Evolutionary conservation across 148 eudicot genomes (phyloP).

Genomic region (Camellia granthamiana): DNA sequence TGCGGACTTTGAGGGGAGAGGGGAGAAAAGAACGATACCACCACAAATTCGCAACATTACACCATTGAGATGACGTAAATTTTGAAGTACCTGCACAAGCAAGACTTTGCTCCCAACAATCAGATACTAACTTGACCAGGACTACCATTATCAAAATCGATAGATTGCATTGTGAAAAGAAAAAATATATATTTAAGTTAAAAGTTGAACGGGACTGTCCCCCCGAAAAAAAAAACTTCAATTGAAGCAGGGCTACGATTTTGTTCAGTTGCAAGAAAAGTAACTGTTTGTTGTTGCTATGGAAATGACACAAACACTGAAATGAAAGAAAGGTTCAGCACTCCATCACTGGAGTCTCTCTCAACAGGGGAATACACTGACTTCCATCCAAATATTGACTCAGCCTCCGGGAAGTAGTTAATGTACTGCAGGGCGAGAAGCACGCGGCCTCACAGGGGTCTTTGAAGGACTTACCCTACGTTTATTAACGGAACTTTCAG

Average conservation of each 20-base stretch:
- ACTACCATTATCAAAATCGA: background rate
- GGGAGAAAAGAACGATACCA: background rate
- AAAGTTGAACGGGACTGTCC: slow-evolving; percentile 2
- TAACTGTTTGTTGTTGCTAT: background rate
- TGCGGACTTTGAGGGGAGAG: too few relatives aligned
- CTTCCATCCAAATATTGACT: background rate
- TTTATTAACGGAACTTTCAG: background rate
- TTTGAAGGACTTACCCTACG: slow-evolving; percentile 96
- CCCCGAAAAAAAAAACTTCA: slow-evolving; percentile 14
- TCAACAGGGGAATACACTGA: slow-evolving; percentile 9
- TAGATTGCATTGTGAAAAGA: slow-evolving; percentile 4
- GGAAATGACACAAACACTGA: slow-evolving; percentile 19
- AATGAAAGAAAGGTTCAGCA: slow-evolving; percentile 18
- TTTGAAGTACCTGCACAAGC: background rate
- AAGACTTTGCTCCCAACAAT: background rate
- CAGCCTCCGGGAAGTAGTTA: slow-evolving; percentile 21
- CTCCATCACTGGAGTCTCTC: slow-evolving; percentile 15
- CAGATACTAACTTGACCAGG: background rate
- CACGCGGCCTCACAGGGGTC: slow-evolving; percentile 94
- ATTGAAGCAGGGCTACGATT: slow-evolving; percentile 16
- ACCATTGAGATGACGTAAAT: background rate
- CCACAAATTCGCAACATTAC: background rate
- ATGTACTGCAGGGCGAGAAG: slow-evolving; percentile 40
- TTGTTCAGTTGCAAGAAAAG: slow-evolving; percentile 8
- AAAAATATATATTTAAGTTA: background rate